Percentiles rank a stretch among this genome's conserved stretches.
Evolutionary conservation across 441 rosid genomes (phyloP).

Genomic region (California macrophylla): DNA sequence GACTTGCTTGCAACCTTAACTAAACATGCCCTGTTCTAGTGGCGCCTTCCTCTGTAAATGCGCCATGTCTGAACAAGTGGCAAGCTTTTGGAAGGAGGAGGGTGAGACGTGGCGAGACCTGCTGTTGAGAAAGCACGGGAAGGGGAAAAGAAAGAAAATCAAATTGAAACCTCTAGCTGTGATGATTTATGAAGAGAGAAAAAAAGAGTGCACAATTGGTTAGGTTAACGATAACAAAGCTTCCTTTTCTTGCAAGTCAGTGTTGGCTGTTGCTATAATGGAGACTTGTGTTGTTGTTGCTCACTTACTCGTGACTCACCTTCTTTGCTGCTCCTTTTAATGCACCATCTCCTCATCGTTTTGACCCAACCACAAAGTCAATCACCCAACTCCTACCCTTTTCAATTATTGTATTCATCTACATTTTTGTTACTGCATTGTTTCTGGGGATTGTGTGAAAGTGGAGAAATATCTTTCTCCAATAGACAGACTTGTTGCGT

Average conservation of each 20-base stretch:
- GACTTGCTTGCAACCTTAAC: neutral
- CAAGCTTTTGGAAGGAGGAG: neutral
- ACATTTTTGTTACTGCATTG: neutral
- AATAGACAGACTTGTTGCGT: neutral
- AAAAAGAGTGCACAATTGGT: conserved; percentile 4
- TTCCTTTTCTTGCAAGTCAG: neutral
- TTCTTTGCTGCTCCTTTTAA: neutral
- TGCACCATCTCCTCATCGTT: neutral
- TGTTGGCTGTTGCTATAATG: neutral
- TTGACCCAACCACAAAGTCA: neutral
- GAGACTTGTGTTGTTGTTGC: neutral
- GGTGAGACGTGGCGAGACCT: neutral
- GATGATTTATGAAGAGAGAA: neutral
- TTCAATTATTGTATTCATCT: neutral
- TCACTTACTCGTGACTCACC: neutral
- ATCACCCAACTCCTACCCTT: neutral
- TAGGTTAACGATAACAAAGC: neutral
- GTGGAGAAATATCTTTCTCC: too few species aligned
- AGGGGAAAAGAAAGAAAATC: neutral
- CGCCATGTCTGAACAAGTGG: neutral
- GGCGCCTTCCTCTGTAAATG: neutral
- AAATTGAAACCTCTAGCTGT: neutral
- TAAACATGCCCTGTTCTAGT: neutral
- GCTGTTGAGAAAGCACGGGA: neutral
- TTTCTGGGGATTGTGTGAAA: too few species aligned